phyloP scores from a whole-genome alignment of 2,329 filamentous ascomycete genomes.

The Cryphonectria nitschkei region DNA sequence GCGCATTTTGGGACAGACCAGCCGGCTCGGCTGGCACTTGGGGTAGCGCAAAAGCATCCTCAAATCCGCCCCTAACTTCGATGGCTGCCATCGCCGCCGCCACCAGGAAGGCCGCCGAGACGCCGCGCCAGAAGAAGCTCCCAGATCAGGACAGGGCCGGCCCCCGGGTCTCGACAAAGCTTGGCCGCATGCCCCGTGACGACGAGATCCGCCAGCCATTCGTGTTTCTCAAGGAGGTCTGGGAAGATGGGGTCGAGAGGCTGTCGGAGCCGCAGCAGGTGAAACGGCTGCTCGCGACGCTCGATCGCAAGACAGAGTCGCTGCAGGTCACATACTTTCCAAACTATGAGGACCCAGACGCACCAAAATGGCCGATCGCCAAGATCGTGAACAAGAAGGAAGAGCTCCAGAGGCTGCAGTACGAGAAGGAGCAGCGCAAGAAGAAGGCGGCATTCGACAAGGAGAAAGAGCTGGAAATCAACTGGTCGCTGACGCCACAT shows the following conservation, averaged over 20 bases:
- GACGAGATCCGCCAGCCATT: conserved; percentile 47
- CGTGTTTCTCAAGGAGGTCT: conserved; percentile 44
- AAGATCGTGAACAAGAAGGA: conserved; percentile 66
- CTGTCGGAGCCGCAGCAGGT: conserved; percentile 46
- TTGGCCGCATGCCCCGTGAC: conserved; percentile 45
- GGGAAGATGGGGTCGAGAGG: conserved; percentile 42
- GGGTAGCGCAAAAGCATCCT: not conserved
- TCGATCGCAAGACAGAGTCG: conserved; percentile 41
- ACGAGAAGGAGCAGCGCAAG: conserved; percentile 48
- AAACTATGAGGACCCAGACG: conserved; percentile 35
- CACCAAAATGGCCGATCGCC: conserved; percentile 62
- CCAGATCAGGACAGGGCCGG: conserved; percentile 34
- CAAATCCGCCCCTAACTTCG: not conserved
- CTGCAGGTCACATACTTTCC: conserved; percentile 49
- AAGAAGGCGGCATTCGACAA: conserved; percentile 46
- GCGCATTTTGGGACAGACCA: conserved; percentile 11
- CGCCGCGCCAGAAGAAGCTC: not conserved
- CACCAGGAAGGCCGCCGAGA: not conserved
- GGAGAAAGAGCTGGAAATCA: conserved; percentile 81
- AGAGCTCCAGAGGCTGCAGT: conserved; percentile 46
- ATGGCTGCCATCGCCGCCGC: not conserved
- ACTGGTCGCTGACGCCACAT: conserved; percentile 80
- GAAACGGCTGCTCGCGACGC: conserved; percentile 44
- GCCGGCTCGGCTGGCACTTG: conserved; percentile 4
- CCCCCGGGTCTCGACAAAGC: conserved; percentile 29